Conservation (phyloP, 371 early-diverging fungal species). For the Basidiobolus meristosporus region DNA sequence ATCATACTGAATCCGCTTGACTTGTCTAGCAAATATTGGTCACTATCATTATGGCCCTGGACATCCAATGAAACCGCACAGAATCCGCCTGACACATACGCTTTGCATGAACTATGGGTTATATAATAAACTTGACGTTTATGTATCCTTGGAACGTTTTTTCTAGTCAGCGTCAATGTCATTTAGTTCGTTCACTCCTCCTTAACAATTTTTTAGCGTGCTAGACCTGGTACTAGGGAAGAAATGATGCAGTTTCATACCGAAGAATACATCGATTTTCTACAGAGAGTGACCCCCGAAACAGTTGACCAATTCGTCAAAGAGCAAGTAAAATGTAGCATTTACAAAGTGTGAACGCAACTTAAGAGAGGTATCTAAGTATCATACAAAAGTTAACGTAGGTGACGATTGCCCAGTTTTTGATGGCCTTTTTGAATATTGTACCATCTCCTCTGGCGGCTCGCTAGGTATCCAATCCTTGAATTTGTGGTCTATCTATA, state of each 20-base stretch:
- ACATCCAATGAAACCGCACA: conserved; percentile 99
- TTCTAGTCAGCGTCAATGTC: background rate
- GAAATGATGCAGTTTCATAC: conserved; percentile 98
- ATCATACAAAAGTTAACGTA: conserved; percentile 39
- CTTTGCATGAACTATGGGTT: conserved; percentile 90
- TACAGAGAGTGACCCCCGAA: conserved; percentile 86
- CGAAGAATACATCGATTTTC: conserved; percentile 96
- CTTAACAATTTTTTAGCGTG: too few relatives aligned
- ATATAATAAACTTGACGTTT: conserved; percentile 83
- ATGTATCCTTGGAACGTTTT: too few relatives aligned
- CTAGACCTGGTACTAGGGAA: conserved; percentile 64
- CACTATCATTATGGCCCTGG: conserved; percentile 73
- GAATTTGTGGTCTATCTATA: background rate
- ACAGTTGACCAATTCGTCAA: conserved; percentile 58
- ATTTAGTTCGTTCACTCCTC: background rate
- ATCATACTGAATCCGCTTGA: background rate
- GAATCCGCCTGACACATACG: conserved; percentile 95
- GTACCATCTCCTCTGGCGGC: conserved; percentile 81
- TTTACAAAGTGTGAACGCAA: background rate
- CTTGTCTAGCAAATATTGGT: conserved; percentile 23
- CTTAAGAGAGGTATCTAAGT: too few relatives aligned
- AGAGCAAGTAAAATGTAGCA: conserved; percentile 59
- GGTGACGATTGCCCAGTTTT: conserved; percentile 97
- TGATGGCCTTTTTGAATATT: conserved; percentile 91
- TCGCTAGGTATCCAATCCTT: conserved; percentile 49